These are phyloP conservation scores for Skeletonema potamos DNA, from an alignment of 108 stramenopile species.

Conservation along the genomic window DNA sequence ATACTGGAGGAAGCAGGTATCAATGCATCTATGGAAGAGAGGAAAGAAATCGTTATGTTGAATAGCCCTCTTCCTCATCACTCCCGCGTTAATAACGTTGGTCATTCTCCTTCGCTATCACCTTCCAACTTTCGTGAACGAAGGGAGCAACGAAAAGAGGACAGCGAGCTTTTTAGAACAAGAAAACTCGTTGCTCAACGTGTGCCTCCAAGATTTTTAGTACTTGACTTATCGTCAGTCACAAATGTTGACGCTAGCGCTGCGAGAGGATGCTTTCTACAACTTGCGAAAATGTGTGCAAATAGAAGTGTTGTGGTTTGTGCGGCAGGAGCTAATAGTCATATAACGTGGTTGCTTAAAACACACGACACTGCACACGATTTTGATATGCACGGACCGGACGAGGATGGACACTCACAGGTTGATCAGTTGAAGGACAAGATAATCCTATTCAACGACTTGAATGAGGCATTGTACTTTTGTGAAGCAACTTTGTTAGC, in stretches of 20 bases:
- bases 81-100: conserved; percentile 24
- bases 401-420: conserved; percentile 9
- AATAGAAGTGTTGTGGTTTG: conserved; percentile 66
- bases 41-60: conserved; percentile 33
- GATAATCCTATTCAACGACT: conserved; percentile 44
- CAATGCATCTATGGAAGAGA: conserved; percentile 36
- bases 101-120: conserved; percentile 19
- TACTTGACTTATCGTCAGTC: conserved; percentile 73
- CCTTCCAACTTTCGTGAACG: conserved; percentile 10
- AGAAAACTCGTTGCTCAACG: neutral
- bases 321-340: conserved; percentile 65
- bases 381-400: conserved; percentile 46
- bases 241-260: conserved; percentile 81
- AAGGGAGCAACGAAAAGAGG: conserved; percentile 10
- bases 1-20: conserved; percentile 65
- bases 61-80: conserved; percentile 41
- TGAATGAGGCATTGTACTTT: conserved; percentile 66
- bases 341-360: conserved; percentile 84
- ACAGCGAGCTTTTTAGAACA: neutral
- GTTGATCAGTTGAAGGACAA: conserved; percentile 21
- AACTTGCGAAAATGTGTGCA: conserved; percentile 74
- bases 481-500: conserved; percentile 64
- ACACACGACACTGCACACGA: conserved; percentile 72
- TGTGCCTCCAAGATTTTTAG: conserved; percentile 61
- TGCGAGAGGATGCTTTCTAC: conserved; percentile 83